Evolutionary conservation across 2,329 filamentous ascomycete species (phyloP), one percentile per base, ranked within the genome.

Genomic region (Neofusicoccum ribis): DNA sequence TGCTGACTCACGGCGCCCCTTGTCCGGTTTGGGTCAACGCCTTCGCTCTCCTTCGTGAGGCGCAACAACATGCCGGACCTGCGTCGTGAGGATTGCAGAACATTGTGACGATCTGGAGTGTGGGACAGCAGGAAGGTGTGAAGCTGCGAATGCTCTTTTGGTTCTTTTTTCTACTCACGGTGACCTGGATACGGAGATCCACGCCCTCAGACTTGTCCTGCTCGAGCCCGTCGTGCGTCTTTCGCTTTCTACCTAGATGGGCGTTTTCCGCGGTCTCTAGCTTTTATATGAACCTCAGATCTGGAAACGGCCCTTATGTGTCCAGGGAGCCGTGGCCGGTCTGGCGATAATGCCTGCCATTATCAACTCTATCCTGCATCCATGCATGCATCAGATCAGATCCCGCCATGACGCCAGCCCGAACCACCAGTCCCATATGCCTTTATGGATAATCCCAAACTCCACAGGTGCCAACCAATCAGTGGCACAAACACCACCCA

Each of bases 371-470:
- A 23, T 41, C n/a, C 27, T 37, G 17, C 54, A 46, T 59, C 27
- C 43, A 60, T 47, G 41, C 43, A 39, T 31, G 34, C 23, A 37
- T 47, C 56, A 47, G 41, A 47, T n/a, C 41, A 47, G 37, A 49
- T 60, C 7, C 56, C 56, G 47, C 56, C 56, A 60, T 60, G 41
- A 60, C 56, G 56, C 56, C 56, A 60, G 56, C 43, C 43, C 56
- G 56, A 60, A 47, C 56, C 56, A 47, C 56, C 56, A 47, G 27
- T 60, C 41, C 56, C 56, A 47, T 47, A 60, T 39, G 31, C 43
- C 31, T 9, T 27, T 27, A 47, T 47, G 56, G 39, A 37, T 27
- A 59, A 59, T 6, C 43, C 27, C 15, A 31, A 60, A 60, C 56
- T 60, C 56, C 56, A 60, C 56, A 39, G 5, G 31, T 5, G 15